phyloP scores from a whole-genome alignment of 2,329 filamentous ascomycete genomes.

The Epichloe baconii region DNA sequence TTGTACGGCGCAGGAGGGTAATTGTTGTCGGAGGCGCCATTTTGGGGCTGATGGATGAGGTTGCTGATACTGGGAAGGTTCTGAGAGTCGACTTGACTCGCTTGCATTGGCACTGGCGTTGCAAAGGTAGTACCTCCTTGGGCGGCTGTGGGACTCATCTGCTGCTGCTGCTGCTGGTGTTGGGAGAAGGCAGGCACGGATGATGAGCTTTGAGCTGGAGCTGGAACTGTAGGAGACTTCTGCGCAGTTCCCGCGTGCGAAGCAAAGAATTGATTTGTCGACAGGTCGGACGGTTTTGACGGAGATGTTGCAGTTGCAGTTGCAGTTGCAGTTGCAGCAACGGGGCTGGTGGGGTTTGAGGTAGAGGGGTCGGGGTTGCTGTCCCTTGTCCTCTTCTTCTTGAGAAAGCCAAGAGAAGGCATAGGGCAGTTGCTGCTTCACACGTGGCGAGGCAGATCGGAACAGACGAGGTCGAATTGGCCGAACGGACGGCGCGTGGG shows the following conservation, averaged over 20 bases:
- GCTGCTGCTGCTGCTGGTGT: background rate
- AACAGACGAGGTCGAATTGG: slow-evolving; percentile 1
- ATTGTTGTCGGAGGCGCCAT: slow-evolving; percentile 28
- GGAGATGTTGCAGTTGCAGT: slow-evolving; percentile 18
- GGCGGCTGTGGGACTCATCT: slow-evolving; percentile 15
- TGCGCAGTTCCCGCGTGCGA: slow-evolving; percentile 7
- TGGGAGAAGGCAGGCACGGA: slow-evolving; percentile 7
- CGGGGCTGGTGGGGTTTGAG: slow-evolving; percentile 50
- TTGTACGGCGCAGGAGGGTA: slow-evolving; percentile 13
- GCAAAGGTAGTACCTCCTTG: slow-evolving; percentile 14
- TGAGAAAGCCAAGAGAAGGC: slow-evolving; percentile 92
- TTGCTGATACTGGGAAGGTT: slow-evolving; percentile 74
- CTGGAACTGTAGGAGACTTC: slow-evolving; percentile 7
- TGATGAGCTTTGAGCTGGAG: slow-evolving; percentile 5
- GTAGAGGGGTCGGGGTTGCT: slow-evolving; percentile 57
- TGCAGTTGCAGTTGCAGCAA: slow-evolving; percentile 30
- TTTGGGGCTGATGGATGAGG: slow-evolving; percentile 50
- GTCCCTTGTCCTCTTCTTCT: slow-evolving; percentile 98
- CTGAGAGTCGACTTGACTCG: slow-evolving; percentile 37
- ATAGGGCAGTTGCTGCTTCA: slow-evolving; percentile 35
- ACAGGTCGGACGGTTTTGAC: slow-evolving; percentile 32
- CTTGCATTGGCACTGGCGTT: slow-evolving; percentile 15
- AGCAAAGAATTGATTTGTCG: slow-evolving; percentile 15
- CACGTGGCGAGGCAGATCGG: slow-evolving; percentile 4
- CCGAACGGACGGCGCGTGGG: background rate